Conservation (phyloP, 345 rosid species). For the Sapria himalayana region DNA sequence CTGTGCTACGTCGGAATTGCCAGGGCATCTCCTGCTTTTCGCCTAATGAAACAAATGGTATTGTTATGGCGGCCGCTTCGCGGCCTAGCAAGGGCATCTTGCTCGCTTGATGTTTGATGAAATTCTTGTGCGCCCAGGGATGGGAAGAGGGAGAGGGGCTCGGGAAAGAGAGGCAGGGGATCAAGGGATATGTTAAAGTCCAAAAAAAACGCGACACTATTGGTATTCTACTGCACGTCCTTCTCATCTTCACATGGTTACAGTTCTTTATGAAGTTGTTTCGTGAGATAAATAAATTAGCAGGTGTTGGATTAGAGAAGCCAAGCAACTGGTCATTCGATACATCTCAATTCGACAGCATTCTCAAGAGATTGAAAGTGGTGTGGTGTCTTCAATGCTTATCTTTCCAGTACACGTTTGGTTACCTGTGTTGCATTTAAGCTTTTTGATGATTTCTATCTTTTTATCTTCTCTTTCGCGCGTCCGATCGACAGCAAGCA, state of each 20-base stretch:
- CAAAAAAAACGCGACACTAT: slow-evolving; percentile 72
- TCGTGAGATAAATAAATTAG: too few relatives aligned
- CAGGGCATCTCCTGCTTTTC: slow-evolving; percentile 72
- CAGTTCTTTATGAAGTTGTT: too few relatives aligned
- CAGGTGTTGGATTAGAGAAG: slow-evolving; percentile 84
- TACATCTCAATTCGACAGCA: slow-evolving; percentile 79
- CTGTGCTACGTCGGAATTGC: slow-evolving; percentile 64
- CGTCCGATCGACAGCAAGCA: slow-evolving; percentile 51
- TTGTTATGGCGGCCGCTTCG: background rate
- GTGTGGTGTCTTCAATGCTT: slow-evolving; percentile 12
- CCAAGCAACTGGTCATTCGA: slow-evolving; percentile 92
- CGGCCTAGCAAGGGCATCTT: background rate
- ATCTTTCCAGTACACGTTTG: too few relatives aligned
- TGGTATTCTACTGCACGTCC: slow-evolving; percentile 21
- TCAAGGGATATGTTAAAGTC: slow-evolving; percentile 70
- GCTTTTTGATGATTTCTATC: background rate
- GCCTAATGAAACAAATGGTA: slow-evolving; percentile 96
- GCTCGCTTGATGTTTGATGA: background rate
- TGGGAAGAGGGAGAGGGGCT: slow-evolving; percentile 99
- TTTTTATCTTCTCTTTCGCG: too few relatives aligned
- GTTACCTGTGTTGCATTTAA: too few relatives aligned
- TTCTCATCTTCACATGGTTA: too few relatives aligned
- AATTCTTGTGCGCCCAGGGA: slow-evolving; percentile 25
- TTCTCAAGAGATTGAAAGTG: slow-evolving; percentile 89
- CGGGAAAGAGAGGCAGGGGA: slow-evolving; percentile 94